These are phyloP conservation scores for Cercospora janseana DNA, from an alignment of 2,329 filamentous ascomycete genomes.

Conservation along the genomic window DNA sequence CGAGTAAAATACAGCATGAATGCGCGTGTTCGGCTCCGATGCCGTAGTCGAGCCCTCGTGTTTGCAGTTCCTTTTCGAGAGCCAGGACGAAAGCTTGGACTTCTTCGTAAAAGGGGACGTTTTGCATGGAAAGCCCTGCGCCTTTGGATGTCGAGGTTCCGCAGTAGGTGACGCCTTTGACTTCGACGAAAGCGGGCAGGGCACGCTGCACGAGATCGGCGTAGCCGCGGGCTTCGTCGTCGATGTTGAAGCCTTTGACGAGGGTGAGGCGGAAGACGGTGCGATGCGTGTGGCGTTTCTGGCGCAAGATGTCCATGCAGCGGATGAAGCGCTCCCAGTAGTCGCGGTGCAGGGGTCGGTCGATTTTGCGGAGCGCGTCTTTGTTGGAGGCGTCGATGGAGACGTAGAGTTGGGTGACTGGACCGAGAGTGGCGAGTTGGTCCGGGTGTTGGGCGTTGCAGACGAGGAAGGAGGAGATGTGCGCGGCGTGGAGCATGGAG, in stretches of 20 bases:
- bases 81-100: slow-evolving; percentile 78
- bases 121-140: slow-evolving; percentile 91
- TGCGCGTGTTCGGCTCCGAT: slow-evolving; percentile 94
- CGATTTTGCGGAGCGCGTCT: slow-evolving; percentile 82
- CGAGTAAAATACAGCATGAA: slow-evolving; percentile 86
- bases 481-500: slow-evolving; percentile 75
- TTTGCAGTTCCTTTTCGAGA: slow-evolving; percentile 66
- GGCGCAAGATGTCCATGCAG: slow-evolving; percentile 84
- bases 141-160: slow-evolving; percentile 81
- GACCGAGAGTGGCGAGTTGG: slow-evolving; percentile 75
- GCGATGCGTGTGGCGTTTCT: slow-evolving; percentile 78
- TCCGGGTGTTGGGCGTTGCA: slow-evolving; percentile 97
- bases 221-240: slow-evolving; percentile 88
- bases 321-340: slow-evolving; percentile 96
- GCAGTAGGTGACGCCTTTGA: slow-evolving; percentile 97
- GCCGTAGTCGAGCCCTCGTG: slow-evolving; percentile 75
- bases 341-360: slow-evolving; percentile 87
- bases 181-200: slow-evolving; percentile 86
- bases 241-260: slow-evolving; percentile 97
- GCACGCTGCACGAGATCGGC: slow-evolving; percentile 83
- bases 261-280: slow-evolving; percentile 94
- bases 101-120: slow-evolving; percentile 94
- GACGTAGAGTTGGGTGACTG: slow-evolving; percentile 93
- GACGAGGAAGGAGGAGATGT: slow-evolving; percentile 90
- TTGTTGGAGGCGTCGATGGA: slow-evolving; percentile 92